A percentile compares a stretch with the other conserved stretches of the same genome.
Conservation (phyloP, 495 filamentous ascomycete species). For the Penicillium silybi region DNA sequence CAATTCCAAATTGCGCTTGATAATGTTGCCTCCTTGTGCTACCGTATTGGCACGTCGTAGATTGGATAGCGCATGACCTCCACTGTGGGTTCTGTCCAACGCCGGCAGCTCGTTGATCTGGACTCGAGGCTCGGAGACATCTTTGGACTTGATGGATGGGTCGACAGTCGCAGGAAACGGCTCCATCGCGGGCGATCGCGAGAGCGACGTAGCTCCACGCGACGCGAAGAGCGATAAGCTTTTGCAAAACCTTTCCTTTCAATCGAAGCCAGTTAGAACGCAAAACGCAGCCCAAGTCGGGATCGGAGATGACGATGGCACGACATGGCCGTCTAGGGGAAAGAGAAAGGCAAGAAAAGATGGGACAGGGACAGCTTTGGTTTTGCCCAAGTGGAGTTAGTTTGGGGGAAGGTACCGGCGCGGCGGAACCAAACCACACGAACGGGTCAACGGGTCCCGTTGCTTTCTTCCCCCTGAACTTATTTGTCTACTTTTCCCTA, state of each 20-base stretch:
- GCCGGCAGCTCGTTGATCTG: constrained; percentile 19
- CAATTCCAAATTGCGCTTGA: constrained; percentile 30
- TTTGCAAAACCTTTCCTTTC: neutral
- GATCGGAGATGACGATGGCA: constrained; percentile 27
- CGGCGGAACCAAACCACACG: constrained; percentile 19
- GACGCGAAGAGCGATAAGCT: constrained; percentile 6
- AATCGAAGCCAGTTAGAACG: constrained; percentile 6
- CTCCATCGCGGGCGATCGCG: constrained; percentile 21
- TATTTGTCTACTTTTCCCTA: neutral
- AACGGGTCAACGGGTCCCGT: constrained; percentile 1
- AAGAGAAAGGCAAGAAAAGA: neutral
- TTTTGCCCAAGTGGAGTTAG: constrained; percentile 19
- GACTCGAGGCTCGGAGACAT: constrained; percentile 14
- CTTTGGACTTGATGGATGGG: constrained; percentile 13
- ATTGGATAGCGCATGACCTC: constrained; percentile 22
- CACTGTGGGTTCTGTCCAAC: constrained; percentile 12
- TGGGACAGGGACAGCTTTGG: constrained; percentile 12
- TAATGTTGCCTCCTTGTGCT: constrained; percentile 30
- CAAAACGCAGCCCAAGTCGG: constrained; percentile 24
- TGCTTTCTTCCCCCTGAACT: constrained; percentile 3
- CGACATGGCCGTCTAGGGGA: constrained; percentile 23
- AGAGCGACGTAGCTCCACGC: constrained; percentile 12
- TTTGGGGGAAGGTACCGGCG: constrained; percentile 26
- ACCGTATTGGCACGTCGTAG: constrained; percentile 45
- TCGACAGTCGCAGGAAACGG: constrained; percentile 15